phyloP scores from a whole-genome alignment of 805 yeast species.

The Saccharomyces kudriavzevii region DNA sequence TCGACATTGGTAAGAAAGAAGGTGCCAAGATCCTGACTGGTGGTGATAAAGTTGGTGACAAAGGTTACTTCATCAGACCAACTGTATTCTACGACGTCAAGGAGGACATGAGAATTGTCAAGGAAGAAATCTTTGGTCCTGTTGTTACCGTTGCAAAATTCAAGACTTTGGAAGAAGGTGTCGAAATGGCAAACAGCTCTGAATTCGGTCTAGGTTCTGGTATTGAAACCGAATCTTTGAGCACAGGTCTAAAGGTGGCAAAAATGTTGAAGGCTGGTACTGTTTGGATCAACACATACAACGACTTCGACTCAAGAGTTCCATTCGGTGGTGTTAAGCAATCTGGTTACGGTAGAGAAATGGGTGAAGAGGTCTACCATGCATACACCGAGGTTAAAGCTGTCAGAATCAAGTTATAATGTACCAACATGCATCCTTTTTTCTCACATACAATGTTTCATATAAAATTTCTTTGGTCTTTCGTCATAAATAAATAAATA shows the following conservation, averaged over 20 bases:
- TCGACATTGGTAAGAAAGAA: slow-evolving; percentile 57
- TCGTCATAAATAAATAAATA: not conserved
- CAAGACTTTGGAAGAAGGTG: slow-evolving; percentile 57
- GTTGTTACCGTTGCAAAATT: slow-evolving; percentile 66
- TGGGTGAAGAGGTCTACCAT: slow-evolving; percentile 73
- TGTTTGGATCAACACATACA: slow-evolving; percentile 74
- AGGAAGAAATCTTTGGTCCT: slow-evolving; percentile 76
- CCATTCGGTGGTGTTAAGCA: slow-evolving; percentile 80
- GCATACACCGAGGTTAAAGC: slow-evolving; percentile 71
- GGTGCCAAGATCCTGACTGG: slow-evolving; percentile 65
- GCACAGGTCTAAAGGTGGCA: slow-evolving; percentile 56
- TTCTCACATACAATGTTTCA: not conserved
- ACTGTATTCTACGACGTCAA: slow-evolving; percentile 64
- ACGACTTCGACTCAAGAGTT: slow-evolving; percentile 64
- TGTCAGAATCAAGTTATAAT: slow-evolving; percentile 46
- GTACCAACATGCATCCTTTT: not conserved
- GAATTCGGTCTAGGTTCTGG: slow-evolving; percentile 79
- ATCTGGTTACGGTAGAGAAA: slow-evolving; percentile 80
- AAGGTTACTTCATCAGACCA: slow-evolving; percentile 69
- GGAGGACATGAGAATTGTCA: slow-evolving; percentile 54
- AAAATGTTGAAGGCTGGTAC: slow-evolving; percentile 66
- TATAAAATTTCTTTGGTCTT: not conserved
- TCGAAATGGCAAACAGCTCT: slow-evolving; percentile 58
- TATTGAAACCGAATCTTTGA: slow-evolving; percentile 56
- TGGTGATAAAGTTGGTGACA: slow-evolving; percentile 55